A percentile compares a stretch with the other conserved stretches of the same genome.
Conservation (phyloP, 345 rosid species). For the Hibiscus tridactylites region DNA sequence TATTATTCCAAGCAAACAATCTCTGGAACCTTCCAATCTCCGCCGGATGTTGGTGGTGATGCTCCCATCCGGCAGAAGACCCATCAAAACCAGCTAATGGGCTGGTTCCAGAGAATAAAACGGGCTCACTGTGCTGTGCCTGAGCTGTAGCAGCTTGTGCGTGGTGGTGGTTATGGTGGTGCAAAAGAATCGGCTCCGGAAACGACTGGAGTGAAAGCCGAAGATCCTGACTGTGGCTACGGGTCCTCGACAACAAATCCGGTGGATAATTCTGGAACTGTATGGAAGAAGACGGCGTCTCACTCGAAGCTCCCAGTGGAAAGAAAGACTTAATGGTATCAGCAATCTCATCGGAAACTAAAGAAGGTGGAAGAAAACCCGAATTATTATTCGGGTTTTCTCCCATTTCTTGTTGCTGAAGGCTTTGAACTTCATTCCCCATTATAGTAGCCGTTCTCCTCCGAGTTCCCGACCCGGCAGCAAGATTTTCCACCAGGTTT, state of each 20-base stretch:
- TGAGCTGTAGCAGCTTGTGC: constrained; percentile 18
- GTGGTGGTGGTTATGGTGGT: constrained; percentile 16
- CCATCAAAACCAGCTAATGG: constrained; percentile 34
- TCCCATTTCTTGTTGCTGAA: constrained; percentile 19
- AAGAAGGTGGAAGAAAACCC: constrained; percentile 54
- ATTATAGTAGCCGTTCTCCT: constrained; percentile 12
- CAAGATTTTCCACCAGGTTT: constrained; percentile 16
- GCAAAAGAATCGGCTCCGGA: constrained; percentile 51
- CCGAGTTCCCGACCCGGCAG: constrained; percentile 11
- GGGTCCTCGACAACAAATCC: constrained; percentile 70
- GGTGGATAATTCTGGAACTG: constrained; percentile 52
- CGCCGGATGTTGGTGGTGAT: constrained; percentile 42
- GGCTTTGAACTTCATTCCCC: constrained; percentile 17
- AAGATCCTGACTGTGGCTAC: constrained; percentile 76
- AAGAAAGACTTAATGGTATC: constrained; percentile 88
- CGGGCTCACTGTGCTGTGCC: constrained; percentile 35
- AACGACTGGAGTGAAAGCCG: constrained; percentile 78
- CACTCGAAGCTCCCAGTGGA: constrained; percentile 55
- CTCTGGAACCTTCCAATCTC: constrained; percentile 58
- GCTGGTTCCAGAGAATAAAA: constrained; percentile 38
- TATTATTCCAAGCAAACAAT: constrained; percentile 45
- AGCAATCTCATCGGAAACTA: constrained; percentile 74
- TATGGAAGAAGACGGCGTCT: constrained; percentile 33
- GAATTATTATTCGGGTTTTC: constrained; percentile 25
- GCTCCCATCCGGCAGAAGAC: constrained; percentile 50